Conservation (phyloP, 1,139 yeast species). For the Zygosaccharomyces sapae region DNA sequence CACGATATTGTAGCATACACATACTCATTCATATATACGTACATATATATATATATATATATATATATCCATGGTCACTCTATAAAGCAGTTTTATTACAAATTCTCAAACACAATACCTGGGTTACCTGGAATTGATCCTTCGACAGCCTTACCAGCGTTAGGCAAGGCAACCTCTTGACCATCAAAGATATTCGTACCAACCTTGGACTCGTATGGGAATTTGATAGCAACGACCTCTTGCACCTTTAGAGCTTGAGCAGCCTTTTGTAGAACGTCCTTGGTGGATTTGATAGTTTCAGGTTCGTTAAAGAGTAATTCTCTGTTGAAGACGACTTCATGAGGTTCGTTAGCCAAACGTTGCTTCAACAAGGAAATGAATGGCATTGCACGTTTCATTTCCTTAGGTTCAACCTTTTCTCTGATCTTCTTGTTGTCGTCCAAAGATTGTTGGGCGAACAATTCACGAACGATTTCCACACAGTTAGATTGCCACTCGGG, state of each 20-base stretch:
- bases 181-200: conserved; percentile 69
- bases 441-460: conserved; percentile 60
- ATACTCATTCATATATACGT: background rate
- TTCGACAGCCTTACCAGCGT: conserved; percentile 67
- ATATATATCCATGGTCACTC: background rate
- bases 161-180: conserved; percentile 60
- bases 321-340: conserved; percentile 79
- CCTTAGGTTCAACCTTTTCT: conserved; percentile 60
- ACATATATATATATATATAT: background rate
- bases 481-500: conserved; percentile 96
- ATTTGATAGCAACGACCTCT: conserved; percentile 54
- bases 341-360: conserved; percentile 61
- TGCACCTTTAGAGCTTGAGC: conserved; percentile 53
- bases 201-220: conserved; percentile 54
- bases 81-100: conserved; percentile 23
- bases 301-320: conserved; percentile 77
- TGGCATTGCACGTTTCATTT: conserved; percentile 97
- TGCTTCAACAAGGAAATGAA: conserved; percentile 82
- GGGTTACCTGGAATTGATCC: conserved; percentile 93
- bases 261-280: conserved; percentile 56
- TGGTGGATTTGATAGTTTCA: conserved; percentile 55
- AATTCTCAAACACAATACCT: conserved; percentile 70
- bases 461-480: conserved; percentile 75
- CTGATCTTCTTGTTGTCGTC: conserved; percentile 60
- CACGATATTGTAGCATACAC: background rate